Evolutionary conservation across 192 early-diverging fungal genomes (phyloP), one percentile per base, ranked within the genome.

Genomic region (Funneliformis mosseae): DNA sequence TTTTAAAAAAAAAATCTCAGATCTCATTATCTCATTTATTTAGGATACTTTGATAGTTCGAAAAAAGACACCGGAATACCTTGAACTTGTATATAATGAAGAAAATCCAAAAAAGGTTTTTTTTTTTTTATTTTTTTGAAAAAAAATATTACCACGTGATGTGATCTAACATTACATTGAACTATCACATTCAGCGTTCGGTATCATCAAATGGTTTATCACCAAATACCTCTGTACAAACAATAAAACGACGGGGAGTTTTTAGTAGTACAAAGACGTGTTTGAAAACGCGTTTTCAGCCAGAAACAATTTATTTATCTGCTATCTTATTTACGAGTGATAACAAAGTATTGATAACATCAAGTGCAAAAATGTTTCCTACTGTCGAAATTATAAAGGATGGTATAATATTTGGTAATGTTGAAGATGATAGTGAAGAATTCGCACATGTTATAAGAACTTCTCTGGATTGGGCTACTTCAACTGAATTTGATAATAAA

Each of bases 281-380:
- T 42, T 61, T 79, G 18, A 79, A 79, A 61, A 71, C 67, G 38
- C 67, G 68, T 14, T 82, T 84, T 69, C 83, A 87, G n/a, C 67
- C 72, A 10, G 82, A 84, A 48, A 79, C 78, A 72, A 84, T 87
- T 66, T 87, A 87, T n/a, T 74, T 87, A 16, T 81, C 85, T 0
- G 66, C 81, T 11, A 78, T 87, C 28, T 59, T 87, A n/a, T 72
- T 87, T 69, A 84, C 81, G 48, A 87, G 85, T 55, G 85, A 87
- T 25, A 84, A 77, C 64, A 87, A 84, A 64, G 81, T 87, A 42
- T 63, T 87, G 2, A 78, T 87, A 16, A 84, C 69, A 23, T 79
- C 78, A 8, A 50, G 78, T 25, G 43, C 64, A 21, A 69, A 55
- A 61, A 71, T 79, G 69, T 79, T 79, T 62, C 78, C 78, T 48